These are phyloP conservation scores for Cylindrotheca closterium DNA, from an alignment of 108 stramenopile species.

Conservation along the genomic window DNA sequence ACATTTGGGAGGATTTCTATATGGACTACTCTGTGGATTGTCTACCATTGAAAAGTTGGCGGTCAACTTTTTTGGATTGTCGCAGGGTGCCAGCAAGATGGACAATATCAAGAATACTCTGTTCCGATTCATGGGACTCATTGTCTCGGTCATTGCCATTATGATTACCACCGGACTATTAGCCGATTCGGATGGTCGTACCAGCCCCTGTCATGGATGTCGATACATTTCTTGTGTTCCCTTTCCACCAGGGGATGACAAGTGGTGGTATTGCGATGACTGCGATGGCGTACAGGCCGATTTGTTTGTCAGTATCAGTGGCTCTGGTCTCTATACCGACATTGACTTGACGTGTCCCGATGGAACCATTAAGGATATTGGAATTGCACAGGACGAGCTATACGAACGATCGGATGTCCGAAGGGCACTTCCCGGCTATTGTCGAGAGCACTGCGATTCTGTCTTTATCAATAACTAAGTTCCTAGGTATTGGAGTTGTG, in stretches of 20 bases:
- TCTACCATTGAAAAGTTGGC: constrained; percentile 77
- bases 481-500: too few relatives aligned
- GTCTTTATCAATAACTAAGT: too few relatives aligned
- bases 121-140: constrained; percentile 68
- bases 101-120: constrained; percentile 1
- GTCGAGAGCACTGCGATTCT: constrained; percentile 57
- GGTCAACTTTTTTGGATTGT: constrained; percentile 67
- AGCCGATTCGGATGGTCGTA: constrained; percentile 66
- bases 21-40: constrained; percentile 78
- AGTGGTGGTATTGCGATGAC: constrained; percentile 94
- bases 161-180: constrained; percentile 53
- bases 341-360: constrained; percentile 50
- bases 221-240: constrained; percentile 72
- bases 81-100: background rate
- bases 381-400: constrained; percentile 44
- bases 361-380: constrained; percentile 56
- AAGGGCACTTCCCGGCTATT: constrained; percentile 50
- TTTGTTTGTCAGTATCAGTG: constrained; percentile 9
- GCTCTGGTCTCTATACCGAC: constrained; percentile 19
- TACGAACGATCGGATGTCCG: constrained; percentile 53
- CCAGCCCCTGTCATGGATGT: constrained; percentile 75
- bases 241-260: constrained; percentile 82
- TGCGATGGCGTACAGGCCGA: constrained; percentile 58
- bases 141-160: constrained; percentile 58
- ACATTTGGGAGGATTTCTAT: constrained; percentile 73